Evolutionary conservation across 2,329 filamentous ascomycete species (phyloP), one percentile per base, ranked within the genome.

Genomic region (Arthrobotrys pseudoclavata): DNA sequence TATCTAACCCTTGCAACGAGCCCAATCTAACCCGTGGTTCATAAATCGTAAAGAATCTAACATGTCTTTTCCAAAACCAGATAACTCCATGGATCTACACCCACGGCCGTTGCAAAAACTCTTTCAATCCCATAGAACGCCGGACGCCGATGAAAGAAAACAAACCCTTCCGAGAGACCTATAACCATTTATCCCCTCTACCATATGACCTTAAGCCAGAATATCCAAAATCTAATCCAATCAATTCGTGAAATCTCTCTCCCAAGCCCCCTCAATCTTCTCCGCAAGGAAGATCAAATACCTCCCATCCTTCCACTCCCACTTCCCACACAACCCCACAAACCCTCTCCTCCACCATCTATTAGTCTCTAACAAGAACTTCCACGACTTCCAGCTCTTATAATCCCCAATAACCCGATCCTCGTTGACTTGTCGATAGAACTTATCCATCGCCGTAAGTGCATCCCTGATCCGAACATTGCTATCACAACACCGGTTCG

Each of bases 241-340:
- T 64, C 24, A 76, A 57, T 76, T 69, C 47, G 60, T 76, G 40
- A 76, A 76, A 67, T 76, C 72, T n/a, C 63, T 70, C 66, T 76
- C 72, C 72, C 72, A 76, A 34, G 72, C 72, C 1, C 72, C 72
- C 29, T 69, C 50, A 1, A 76, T 48, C 52, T 76, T 76, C 40
- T 76, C 26, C 4, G 42, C 72, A 29, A 57, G 42, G 18, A 76
- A 67, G 29, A 67, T 66, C 37, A 76, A 62, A 15, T 53, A 61
- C n/a, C 47, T 70, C 12, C 72, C 72, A 34, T 76, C 72, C 24
- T 34, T 69, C 72, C 72, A 76, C 37, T 76, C 66, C 72, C 72
- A 76, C 18, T 67, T 64, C 22, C 72, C 72, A 45, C 60, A 66
- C 0, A 76, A 4, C 12, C 64, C 66, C 2, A 76, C 66, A 53